Conservation (phyloP, 805 yeast species). For the Debaryomyces castellii region DNA sequence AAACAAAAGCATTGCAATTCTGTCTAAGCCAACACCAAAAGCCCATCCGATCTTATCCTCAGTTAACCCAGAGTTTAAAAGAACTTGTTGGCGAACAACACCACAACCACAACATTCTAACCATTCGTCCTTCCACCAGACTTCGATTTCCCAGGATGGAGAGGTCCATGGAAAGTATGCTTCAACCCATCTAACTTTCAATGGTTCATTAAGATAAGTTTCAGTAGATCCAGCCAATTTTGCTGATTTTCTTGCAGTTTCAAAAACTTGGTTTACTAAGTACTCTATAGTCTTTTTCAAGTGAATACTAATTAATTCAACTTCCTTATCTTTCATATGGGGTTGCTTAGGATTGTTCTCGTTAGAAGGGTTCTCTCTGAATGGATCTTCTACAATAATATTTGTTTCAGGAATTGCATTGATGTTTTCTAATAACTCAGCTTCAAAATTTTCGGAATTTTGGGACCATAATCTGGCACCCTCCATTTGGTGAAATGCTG, state of each 20-base stretch:
- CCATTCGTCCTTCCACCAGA: constrained; percentile 99
- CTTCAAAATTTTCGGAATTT: constrained; percentile 44
- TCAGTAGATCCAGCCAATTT: constrained; percentile 55
- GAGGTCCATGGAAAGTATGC: constrained; percentile 98
- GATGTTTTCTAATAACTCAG: constrained; percentile 48
- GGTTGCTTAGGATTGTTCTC: constrained; percentile 76
- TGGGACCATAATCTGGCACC: constrained; percentile 88
- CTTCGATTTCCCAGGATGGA: constrained; percentile 98
- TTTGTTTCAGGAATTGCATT: constrained; percentile 63
- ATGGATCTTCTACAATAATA: constrained; percentile 76
- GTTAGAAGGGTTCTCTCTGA: constrained; percentile 45
- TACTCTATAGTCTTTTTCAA: constrained; percentile 84
- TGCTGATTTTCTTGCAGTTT: constrained; percentile 64
- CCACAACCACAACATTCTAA: constrained; percentile 97
- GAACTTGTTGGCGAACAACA: constrained; percentile 74
- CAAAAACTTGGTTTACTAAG: constrained; percentile 79
- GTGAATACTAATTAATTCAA: constrained; percentile 69
- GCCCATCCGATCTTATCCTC: constrained; percentile 88
- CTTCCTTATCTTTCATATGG: constrained; percentile 69
- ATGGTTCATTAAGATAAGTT: constrained; percentile 66
- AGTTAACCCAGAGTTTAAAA: constrained; percentile 64
- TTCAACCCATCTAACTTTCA: constrained; percentile 90
- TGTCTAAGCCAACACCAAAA: constrained; percentile 91
- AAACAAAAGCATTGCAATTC: constrained; percentile 93
- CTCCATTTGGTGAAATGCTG: constrained; percentile 97